These are phyloP conservation scores for Sarocladium oryzae DNA, from an alignment of 2,329 filamentous ascomycete genomes.

Conservation along the genomic window DNA sequence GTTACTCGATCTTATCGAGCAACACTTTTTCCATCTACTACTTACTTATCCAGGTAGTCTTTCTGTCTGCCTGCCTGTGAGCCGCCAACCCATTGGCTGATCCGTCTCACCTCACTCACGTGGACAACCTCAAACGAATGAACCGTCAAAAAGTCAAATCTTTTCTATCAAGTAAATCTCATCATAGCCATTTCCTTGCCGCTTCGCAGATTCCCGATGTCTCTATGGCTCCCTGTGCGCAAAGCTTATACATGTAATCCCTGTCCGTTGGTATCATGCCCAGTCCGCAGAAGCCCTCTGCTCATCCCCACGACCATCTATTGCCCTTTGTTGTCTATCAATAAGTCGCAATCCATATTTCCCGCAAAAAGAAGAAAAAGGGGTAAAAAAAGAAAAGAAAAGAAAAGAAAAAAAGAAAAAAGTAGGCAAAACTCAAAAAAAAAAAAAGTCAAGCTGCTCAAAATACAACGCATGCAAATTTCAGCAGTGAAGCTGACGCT, in stretches of 20 bases:
- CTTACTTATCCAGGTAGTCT: neutral
- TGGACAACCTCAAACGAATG: too few relatives aligned
- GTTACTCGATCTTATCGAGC: conserved; percentile 8
- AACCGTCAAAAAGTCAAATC: too few relatives aligned
- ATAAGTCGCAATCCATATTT: neutral
- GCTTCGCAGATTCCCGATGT: too few relatives aligned
- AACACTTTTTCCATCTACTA: neutral
- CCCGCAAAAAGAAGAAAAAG: neutral
- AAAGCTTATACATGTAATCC: neutral
- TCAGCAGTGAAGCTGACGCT: conserved; percentile 3
- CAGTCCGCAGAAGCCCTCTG: conserved; percentile 3
- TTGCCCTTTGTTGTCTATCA: neutral
- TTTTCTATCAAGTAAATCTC: too few relatives aligned
- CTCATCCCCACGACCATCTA: neutral
- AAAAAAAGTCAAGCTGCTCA: neutral
- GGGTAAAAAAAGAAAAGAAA: neutral
- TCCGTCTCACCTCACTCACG: too few relatives aligned
- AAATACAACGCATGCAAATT: neutral
- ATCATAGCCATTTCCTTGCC: too few relatives aligned
- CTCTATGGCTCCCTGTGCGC: neutral
- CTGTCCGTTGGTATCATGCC: neutral
- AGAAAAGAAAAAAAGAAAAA: neutral
- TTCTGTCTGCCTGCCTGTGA: neutral
- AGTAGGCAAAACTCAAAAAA: neutral
- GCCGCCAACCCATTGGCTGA: too few relatives aligned